Evolutionary conservation across 2,329 filamentous ascomycete species (phyloP).

Genomic region (Colletotrichum tropicale): DNA sequence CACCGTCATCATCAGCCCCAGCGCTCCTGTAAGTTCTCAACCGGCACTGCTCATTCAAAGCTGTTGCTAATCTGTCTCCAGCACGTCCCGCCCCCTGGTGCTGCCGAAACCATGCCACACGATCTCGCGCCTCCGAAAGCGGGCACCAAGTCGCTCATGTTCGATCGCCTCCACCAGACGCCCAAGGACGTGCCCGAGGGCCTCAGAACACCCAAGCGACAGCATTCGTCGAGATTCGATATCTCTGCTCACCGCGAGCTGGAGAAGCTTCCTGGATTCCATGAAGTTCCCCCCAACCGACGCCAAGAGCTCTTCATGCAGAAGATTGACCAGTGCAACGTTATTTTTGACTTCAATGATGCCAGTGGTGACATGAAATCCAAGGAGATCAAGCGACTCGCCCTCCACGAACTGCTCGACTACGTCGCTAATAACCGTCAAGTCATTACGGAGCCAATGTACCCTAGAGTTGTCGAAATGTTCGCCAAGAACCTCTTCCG

Average conservation of each 20-base stretch:
- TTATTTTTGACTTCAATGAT: slow-evolving; percentile 99
- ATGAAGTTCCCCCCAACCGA: slow-evolving; percentile 93
- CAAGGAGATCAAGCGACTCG: slow-evolving; percentile 98
- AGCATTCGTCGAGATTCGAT: slow-evolving; percentile 97
- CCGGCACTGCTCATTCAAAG: neutral
- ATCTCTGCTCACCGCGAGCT: slow-evolving; percentile 96
- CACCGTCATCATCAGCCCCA: slow-evolving; percentile 93
- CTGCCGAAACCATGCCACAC: slow-evolving; percentile 96
- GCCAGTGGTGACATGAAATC: slow-evolving; percentile 99
- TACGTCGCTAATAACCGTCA: slow-evolving; percentile 99
- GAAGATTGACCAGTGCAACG: slow-evolving; percentile 99
- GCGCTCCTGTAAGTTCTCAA: slow-evolving; percentile 74
- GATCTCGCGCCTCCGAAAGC: slow-evolving; percentile 94
- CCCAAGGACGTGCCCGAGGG: slow-evolving; percentile 97
- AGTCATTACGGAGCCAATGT: slow-evolving; percentile 99
- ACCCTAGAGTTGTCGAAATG: slow-evolving; percentile 98
- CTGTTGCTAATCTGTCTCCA: slow-evolving; percentile 35
- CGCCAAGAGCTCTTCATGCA: slow-evolving; percentile 99
- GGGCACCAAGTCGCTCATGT: slow-evolving; percentile 86
- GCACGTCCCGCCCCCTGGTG: slow-evolving; percentile 92
- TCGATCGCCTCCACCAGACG: slow-evolving; percentile 87
- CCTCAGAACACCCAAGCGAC: slow-evolving; percentile 91
- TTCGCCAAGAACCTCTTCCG: slow-evolving; percentile 98
- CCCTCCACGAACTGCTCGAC: slow-evolving; percentile 93
- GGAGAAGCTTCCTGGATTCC: slow-evolving; percentile 96